Conservation (phyloP, 2,329 filamentous ascomycete genomes). For the Rutstroemia sp. region DNA sequence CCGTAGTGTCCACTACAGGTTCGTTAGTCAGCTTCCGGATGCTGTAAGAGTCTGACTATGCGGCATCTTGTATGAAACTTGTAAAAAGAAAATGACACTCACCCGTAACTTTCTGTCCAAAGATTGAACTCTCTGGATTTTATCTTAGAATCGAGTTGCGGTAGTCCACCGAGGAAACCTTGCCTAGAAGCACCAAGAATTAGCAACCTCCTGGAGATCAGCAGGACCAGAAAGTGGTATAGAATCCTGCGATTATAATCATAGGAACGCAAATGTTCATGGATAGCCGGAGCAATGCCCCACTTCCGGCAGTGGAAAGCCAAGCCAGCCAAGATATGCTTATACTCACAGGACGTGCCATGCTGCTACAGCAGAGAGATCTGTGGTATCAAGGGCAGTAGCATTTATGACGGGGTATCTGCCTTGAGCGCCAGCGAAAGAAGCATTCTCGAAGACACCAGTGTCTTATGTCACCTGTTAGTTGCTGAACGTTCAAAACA, state of each 20-base stretch:
- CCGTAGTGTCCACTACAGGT: neutral
- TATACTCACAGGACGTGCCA: constrained; percentile 40
- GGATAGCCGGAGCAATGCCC: neutral
- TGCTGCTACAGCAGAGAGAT: constrained; percentile 45
- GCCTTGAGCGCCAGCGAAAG: constrained; percentile 15
- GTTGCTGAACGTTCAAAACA: neutral
- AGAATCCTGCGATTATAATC: neutral
- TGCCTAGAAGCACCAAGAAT: constrained; percentile 28
- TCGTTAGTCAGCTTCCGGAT: neutral
- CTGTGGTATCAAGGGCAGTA: constrained; percentile 44
- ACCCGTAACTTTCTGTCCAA: constrained; percentile 52
- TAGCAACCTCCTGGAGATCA: neutral
- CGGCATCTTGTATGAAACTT: neutral
- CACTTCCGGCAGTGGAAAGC: neutral
- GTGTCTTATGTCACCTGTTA: neutral
- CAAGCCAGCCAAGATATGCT: neutral
- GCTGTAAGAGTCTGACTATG: neutral
- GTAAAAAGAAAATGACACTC: constrained; percentile 55
- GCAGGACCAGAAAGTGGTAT: neutral
- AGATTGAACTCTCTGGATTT: constrained; percentile 39
- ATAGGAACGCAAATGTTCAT: neutral
- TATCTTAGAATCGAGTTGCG: constrained; percentile 27
- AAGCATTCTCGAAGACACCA: constrained; percentile 12
- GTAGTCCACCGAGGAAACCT: constrained; percentile 43
- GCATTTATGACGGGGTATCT: constrained; percentile 32